These are phyloP conservation scores for Phylloporus arenicola DNA, from an alignment of 768 basidiomycete genomes.

Conservation along the genomic window DNA sequence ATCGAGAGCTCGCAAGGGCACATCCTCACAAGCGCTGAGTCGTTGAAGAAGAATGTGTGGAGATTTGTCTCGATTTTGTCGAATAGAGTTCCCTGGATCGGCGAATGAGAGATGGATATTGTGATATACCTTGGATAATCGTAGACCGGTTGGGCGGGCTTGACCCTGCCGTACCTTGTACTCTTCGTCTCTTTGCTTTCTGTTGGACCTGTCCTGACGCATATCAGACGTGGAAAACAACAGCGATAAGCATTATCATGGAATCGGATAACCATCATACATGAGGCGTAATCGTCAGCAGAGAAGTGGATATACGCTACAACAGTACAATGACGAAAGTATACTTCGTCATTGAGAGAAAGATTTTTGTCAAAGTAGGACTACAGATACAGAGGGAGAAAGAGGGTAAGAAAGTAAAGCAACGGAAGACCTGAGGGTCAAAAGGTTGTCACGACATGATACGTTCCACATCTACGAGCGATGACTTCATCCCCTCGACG, in stretches of 20 bases:
- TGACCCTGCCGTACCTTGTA: background rate
- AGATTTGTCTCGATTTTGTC: background rate
- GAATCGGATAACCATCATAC: too few relatives aligned
- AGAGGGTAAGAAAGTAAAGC: background rate
- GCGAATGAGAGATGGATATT: background rate
- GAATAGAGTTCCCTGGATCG: background rate
- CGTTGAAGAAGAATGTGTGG: background rate
- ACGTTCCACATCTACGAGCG: slow-evolving; percentile 25
- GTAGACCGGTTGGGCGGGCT: background rate
- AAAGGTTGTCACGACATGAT: slow-evolving; percentile 21
- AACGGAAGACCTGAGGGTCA: too few relatives aligned
- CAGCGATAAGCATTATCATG: too few relatives aligned
- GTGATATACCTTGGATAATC: background rate
- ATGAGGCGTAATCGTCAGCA: too few relatives aligned
- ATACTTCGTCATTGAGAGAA: background rate
- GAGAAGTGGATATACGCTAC: background rate
- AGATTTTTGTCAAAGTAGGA: background rate
- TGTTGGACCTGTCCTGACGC: too few relatives aligned
- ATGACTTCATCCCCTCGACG: slow-evolving; percentile 22
- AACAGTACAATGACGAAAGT: background rate
- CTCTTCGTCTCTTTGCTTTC: background rate
- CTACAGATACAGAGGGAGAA: background rate
- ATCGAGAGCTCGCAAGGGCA: slow-evolving; percentile 77
- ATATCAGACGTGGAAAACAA: too few relatives aligned
- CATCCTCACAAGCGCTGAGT: slow-evolving; percentile 46